These are phyloP conservation scores for Heritiera littoralis DNA, from an alignment of 345 rosid species.

Conservation along the genomic window DNA sequence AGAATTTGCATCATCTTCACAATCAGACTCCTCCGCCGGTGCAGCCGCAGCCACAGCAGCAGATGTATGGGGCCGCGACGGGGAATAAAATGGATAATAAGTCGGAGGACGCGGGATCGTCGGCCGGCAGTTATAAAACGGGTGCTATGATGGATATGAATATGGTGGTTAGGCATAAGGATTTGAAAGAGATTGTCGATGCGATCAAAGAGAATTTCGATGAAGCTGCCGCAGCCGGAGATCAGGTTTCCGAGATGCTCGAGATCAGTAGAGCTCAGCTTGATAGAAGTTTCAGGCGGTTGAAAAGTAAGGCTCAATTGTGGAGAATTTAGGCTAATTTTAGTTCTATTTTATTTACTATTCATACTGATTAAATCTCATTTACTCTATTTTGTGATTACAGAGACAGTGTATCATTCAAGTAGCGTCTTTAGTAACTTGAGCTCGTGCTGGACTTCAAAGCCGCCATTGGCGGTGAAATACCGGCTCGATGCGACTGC, in stretches of 20 bases:
- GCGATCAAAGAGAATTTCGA: conserved; percentile 83
- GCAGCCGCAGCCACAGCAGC: conserved; percentile 26
- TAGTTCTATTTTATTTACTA: neutral
- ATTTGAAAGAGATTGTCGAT: conserved; percentile 87
- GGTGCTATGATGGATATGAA: conserved; percentile 63
- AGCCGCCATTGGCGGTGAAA: conserved; percentile 91
- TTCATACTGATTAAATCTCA: neutral
- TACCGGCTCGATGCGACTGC: conserved; percentile 70
- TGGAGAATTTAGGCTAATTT: conserved; percentile 6
- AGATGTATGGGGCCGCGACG: conserved; percentile 25
- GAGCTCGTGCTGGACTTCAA: conserved; percentile 95
- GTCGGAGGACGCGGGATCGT: conserved; percentile 50
- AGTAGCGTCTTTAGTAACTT: conserved; percentile 77
- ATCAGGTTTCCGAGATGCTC: conserved; percentile 79
- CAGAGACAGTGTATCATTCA: conserved; percentile 97
- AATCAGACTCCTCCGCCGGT: conserved; percentile 19
- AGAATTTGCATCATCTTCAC: conserved; percentile 25
- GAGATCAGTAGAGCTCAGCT: conserved; percentile 89
- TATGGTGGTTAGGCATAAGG: conserved; percentile 90
- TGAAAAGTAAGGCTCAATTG: conserved; percentile 58
- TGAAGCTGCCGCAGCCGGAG: conserved; percentile 78
- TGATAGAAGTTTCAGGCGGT: conserved; percentile 83
- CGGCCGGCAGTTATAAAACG: conserved; percentile 51
- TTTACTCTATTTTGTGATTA: conserved; percentile 2
- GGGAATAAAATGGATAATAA: conserved; percentile 35